phyloP scores from a whole-genome alignment of 495 filamentous ascomycete species.

The Annulohypoxylon bovei region DNA sequence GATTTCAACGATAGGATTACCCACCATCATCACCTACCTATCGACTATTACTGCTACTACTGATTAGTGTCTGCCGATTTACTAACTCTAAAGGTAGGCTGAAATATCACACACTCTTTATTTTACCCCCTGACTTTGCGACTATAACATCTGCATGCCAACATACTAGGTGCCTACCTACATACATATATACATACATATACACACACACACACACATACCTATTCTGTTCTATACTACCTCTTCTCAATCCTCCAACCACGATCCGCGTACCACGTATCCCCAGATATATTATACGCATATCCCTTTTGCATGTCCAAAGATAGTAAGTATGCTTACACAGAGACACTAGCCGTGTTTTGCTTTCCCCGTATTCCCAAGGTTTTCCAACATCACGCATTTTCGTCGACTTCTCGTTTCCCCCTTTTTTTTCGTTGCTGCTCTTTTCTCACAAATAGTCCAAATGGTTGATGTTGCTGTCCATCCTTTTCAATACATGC shows the following conservation, averaged over 20 bases:
- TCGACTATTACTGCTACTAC: background rate
- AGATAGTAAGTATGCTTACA: slow-evolving; percentile 16
- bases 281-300: background rate
- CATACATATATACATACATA: too few species aligned
- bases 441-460: background rate
- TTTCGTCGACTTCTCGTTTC: slow-evolving; percentile 1
- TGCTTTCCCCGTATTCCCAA: slow-evolving; percentile 8
- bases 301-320: slow-evolving; percentile 11
- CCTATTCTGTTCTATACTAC: background rate
- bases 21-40: slow-evolving; percentile 1
- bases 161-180: too few species aligned
- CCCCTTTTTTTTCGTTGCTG: background rate
- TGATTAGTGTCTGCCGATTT: slow-evolving; percentile 6
- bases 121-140: background rate
- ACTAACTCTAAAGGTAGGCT: slow-evolving; percentile 1
- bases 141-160: slow-evolving; percentile 24
- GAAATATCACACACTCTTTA: slow-evolving; percentile 2
- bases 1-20: slow-evolving; percentile 2
- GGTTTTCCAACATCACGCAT: background rate
- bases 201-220: background rate
- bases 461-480: background rate
- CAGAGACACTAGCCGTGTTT: background rate
- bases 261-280: slow-evolving; percentile 1
- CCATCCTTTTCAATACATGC: background rate
- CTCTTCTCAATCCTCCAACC: background rate